phyloP scores from a whole-genome alignment of 257 asterid species.

The Lithospermum erythrorhizon region DNA sequence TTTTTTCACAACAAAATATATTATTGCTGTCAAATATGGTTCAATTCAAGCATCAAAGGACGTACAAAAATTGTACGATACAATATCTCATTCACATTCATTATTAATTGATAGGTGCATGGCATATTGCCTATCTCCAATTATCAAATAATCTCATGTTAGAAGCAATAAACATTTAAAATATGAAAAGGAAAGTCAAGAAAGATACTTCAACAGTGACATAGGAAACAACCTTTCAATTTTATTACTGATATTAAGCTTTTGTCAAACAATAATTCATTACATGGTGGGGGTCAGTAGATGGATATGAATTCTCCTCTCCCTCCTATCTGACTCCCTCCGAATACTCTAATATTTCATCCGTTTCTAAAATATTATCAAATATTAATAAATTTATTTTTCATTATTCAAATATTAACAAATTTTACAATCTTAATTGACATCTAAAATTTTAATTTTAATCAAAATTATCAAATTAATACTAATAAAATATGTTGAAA shows the following conservation, averaged over 20 bases:
- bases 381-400: too few relatives aligned
- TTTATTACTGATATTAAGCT: too few relatives aligned
- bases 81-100: background rate
- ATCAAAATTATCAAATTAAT: too few relatives aligned
- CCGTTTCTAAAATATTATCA: too few relatives aligned
- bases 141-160: background rate
- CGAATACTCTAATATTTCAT: too few relatives aligned
- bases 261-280: background rate
- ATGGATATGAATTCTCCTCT: constrained; percentile 12
- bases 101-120: too few relatives aligned
- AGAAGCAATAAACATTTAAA: background rate
- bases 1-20: background rate
- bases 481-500: too few relatives aligned
- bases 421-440: too few relatives aligned
- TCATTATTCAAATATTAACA: too few relatives aligned
- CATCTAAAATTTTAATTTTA: too few relatives aligned
- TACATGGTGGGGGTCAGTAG: constrained; percentile 18
- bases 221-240: constrained; percentile 25
- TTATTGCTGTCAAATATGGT: background rate
- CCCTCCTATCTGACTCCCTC: constrained; percentile 5
- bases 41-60: background rate
- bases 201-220: constrained; percentile 15
- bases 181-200: background rate
- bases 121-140: too few relatives aligned
- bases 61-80: background rate